Evolutionary conservation across 2,329 filamentous ascomycete species (phyloP).

Genomic region (Trichoderma semiorbis): DNA sequence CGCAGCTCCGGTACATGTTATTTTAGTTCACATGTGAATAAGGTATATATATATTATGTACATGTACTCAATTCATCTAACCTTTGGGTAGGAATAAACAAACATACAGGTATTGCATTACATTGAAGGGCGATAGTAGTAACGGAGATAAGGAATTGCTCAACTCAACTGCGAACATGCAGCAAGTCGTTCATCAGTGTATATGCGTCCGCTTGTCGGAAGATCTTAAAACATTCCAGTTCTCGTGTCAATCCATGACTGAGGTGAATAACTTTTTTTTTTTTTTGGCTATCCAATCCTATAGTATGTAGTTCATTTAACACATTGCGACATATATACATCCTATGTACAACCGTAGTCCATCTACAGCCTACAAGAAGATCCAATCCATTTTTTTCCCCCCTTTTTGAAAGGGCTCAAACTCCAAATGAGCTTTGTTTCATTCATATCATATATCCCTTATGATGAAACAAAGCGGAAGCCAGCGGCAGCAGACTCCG

Average conservation of each 20-base stretch:
- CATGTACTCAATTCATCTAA: too few relatives aligned
- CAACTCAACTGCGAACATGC: too few relatives aligned
- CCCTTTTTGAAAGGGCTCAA: background rate
- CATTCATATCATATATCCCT: background rate
- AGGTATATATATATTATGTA: too few relatives aligned
- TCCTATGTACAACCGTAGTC: background rate
- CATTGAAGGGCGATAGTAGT: too few relatives aligned
- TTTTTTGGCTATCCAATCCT: background rate
- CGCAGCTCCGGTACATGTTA: too few relatives aligned
- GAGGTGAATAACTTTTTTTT: background rate
- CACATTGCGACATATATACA: background rate
- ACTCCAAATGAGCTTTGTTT: background rate
- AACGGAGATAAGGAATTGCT: too few relatives aligned
- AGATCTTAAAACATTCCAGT: background rate
- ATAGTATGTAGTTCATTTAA: background rate
- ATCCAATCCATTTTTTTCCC: background rate
- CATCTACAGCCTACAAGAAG: background rate
- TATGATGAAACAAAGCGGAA: constrained; percentile 18
- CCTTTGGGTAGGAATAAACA: too few relatives aligned
- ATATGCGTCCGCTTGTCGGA: too few relatives aligned
- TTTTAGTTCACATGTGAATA: too few relatives aligned
- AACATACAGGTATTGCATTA: too few relatives aligned
- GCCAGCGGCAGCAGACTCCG: constrained; percentile 20
- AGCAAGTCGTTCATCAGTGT: too few relatives aligned
- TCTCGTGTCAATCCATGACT: background rate